phyloP scores from a whole-genome alignment of 2,329 filamentous ascomycete species.

The Plenodomus lindquistii region DNA sequence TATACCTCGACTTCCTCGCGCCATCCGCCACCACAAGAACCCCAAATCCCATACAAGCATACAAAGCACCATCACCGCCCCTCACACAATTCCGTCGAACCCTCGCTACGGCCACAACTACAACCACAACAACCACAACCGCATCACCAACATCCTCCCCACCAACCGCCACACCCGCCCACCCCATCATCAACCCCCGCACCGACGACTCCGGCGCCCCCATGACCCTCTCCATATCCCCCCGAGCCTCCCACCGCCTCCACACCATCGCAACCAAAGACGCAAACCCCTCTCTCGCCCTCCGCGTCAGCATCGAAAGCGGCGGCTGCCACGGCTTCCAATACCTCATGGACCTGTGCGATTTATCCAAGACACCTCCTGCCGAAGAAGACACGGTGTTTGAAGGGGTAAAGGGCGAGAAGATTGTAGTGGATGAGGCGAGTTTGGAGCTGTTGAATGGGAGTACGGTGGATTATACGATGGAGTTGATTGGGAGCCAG shows the following conservation, averaged over 20 bases:
- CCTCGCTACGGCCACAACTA: conserved; percentile 32
- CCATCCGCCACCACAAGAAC: conserved; percentile 15
- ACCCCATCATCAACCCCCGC: conserved; percentile 67
- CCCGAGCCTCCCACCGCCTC: conserved; percentile 72
- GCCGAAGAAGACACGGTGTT: conserved; percentile 86
- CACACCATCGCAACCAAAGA: conserved; percentile 61
- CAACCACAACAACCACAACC: conserved; percentile 27
- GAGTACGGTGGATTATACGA: conserved; percentile 94
- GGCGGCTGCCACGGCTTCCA: conserved; percentile 98
- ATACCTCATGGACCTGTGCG: conserved; percentile 87
- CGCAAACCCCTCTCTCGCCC: conserved; percentile 74
- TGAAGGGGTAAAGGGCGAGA: conserved; percentile 68
- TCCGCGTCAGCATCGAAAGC: conserved; percentile 90
- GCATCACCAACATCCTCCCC: conserved; percentile 27
- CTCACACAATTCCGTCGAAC: conserved; percentile 29
- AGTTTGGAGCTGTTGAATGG: conserved; percentile 88
- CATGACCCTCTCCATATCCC: conserved; percentile 81
- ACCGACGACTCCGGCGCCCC: conserved; percentile 82
- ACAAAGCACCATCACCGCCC: conserved; percentile 33
- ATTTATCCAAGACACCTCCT: conserved; percentile 54
- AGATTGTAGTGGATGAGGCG: conserved; percentile 84
- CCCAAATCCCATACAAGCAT: neutral
- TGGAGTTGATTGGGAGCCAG: conserved; percentile 91
- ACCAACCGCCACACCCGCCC: conserved; percentile 31
- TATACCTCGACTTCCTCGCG: conserved; percentile 40